These are phyloP conservation scores for Schwanniomyces etchellsii DNA, from an alignment of 1,139 yeast genomes.

Conservation along the genomic window DNA sequence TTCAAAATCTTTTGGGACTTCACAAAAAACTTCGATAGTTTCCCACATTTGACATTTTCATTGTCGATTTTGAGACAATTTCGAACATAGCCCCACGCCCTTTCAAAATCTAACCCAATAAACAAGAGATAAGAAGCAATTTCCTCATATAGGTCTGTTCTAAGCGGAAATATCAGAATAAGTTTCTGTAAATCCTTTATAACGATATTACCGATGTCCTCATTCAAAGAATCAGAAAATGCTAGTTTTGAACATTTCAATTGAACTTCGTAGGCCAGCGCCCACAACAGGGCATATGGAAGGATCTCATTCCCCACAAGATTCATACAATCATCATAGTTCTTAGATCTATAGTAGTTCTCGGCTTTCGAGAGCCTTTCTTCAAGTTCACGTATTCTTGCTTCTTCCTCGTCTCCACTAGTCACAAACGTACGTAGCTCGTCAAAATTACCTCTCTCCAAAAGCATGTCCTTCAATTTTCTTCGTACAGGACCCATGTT, in stretches of 20 bases:
- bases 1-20: slow-evolving; percentile 26
- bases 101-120: slow-evolving; percentile 46
- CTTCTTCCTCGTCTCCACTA: slow-evolving; percentile 11
- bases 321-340: slow-evolving; percentile 15
- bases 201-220: slow-evolving; percentile 11
- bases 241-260: slow-evolving; percentile 13
- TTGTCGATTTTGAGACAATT: slow-evolving; percentile 67
- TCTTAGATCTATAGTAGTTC: slow-evolving; percentile 7
- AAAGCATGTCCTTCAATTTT: slow-evolving; percentile 36
- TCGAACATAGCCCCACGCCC: slow-evolving; percentile 45
- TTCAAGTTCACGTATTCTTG: slow-evolving; percentile 11
- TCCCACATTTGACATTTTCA: slow-evolving; percentile 53
- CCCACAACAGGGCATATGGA: slow-evolving; percentile 18
- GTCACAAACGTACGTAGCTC: slow-evolving; percentile 13
- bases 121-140: slow-evolving; percentile 42
- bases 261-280: slow-evolving; percentile 17
- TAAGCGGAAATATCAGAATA: slow-evolving; percentile 25
- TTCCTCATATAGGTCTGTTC: slow-evolving; percentile 23
- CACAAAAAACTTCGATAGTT: slow-evolving; percentile 38
- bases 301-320: slow-evolving; percentile 18
- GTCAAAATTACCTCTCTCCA: slow-evolving; percentile 41
- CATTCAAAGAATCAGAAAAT: slow-evolving; percentile 10
- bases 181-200: slow-evolving; percentile 21
- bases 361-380: too few relatives aligned
- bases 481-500: slow-evolving; percentile 36